These are phyloP conservation scores for Trichosanthes truncata DNA, from an alignment of 306 rosid species.

Conservation along the genomic window DNA sequence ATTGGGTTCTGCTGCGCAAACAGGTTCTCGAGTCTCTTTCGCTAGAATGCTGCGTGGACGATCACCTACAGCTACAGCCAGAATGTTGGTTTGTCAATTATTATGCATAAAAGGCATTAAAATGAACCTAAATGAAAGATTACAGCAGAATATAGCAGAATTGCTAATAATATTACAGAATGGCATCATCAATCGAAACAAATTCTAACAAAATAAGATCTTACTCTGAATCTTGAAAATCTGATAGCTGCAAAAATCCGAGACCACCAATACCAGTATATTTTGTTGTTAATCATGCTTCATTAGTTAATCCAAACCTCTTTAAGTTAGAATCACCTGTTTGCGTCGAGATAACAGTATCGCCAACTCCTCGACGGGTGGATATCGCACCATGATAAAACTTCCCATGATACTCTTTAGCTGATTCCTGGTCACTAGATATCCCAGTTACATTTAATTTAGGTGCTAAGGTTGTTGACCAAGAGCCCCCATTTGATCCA, in stretches of 20 bases:
- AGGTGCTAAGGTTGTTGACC: constrained; percentile 74
- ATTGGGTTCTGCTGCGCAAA: not conserved
- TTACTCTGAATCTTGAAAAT: not conserved
- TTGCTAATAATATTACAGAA: not conserved
- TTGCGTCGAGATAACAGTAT: not conserved
- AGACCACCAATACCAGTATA: not conserved
- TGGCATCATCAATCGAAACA: not conserved
- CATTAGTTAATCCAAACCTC: not conserved
- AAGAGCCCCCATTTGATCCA: constrained; percentile 94
- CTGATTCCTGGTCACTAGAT: not conserved
- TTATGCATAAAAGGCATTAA: not conserved
- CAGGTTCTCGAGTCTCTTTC: not conserved
- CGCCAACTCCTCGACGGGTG: not conserved
- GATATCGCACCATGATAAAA: not conserved
- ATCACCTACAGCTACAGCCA: not conserved
- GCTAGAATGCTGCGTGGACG: not conserved
- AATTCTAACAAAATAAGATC: not conserved
- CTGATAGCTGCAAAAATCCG: not conserved
- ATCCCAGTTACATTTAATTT: constrained; percentile 32
- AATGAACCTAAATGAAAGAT: not conserved
- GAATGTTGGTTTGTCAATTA: not conserved
- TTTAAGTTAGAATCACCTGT: not conserved
- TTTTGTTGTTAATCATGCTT: not conserved
- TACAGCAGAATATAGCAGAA: not conserved
- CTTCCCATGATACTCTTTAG: not conserved